Evolutionary conservation across 2,329 filamentous ascomycete genomes (phyloP), one percentile per base, ranked within the genome.

Genomic region (Venturiaceae sp.): DNA sequence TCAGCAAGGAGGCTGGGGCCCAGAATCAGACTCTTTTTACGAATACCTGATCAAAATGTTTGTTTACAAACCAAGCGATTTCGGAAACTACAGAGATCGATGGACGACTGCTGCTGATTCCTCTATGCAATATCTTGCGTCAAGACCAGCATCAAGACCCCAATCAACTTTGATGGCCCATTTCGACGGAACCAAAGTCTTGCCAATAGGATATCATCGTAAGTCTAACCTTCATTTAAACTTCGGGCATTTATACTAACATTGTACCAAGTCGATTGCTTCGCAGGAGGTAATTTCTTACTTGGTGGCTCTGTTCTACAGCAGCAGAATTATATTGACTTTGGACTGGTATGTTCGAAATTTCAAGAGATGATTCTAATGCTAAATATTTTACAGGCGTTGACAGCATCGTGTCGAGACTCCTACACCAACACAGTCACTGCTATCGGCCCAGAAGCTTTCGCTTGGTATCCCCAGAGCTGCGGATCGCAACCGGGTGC

Each of bases 41-140:
- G 90, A 95, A 72, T 95, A 95, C 66, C 80, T 95, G 34, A 86
- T 95, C 70, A 95, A 95, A 76, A 92, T 94, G 88, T 95, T 85
- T 66, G 72, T 94, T 58, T 95, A 95, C 69, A 86, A 92, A 67
- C 78, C 83, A 0, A 65, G 70, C 5, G 78, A 83, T 2, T 95
- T 88, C 65, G 71, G 66, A 1, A 62, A 71, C 2, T 90, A 92
- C 73, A 83, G 79, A 65, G 85, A 92, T 62, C 83, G 83, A 26
- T 96, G 90, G 90, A 74, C 89, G 39, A 67, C 78, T 0, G 90
- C 90, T 1, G 87, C 85, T 55, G 85, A 95, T 64, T 90, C 86
- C 6, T 85, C 84, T 5, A 92, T 94, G 53, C 69, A 80, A 60
- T 78, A 90, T 65, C 78, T 95, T 7, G 77, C 83, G 13, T 88